Base-by-base conservation (phyloP, 2,329 filamentous ascomycete genomes). In the Tolypocladium cylindrosporum region DNA sequence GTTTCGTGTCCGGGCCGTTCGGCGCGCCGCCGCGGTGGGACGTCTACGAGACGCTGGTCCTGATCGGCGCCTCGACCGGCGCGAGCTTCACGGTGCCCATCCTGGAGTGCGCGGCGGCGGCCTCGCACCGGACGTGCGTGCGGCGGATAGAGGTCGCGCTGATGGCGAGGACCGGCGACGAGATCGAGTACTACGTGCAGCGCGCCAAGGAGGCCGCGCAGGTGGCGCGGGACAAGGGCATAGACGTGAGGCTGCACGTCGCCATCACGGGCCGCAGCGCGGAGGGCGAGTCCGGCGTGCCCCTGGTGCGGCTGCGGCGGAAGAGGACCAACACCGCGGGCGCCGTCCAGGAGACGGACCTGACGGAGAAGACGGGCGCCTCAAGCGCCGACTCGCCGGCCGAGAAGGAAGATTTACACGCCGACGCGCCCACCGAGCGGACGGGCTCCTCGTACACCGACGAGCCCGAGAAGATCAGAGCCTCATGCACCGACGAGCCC, bases 11-110 rank as follows among this genome's bases (percentile, higher is more conserved):
- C 1, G 83, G 83, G 0, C 83, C 83, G 0, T 85, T 79, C 52
- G 83, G 83, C 19, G 69, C 69, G 5, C 80, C 82, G 2, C 80
- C 82, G 0, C 72, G 74, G 5, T 84, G 81, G 79, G 75, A 84
- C 54, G 73, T 79, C 0, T 86, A 80, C 65, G 83, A 86, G 67
- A 83, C 81, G 0, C 68, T 86, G 50, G 71, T 86, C 5, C 72
- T 86, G 4, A 79, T 86, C 48, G 83, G 82, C 0, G 83, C 83
- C 0, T 86, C 83, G 0, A 86, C 83, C 0, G 83, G 83, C n/a
- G 79, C 82, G 1, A 85, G 82, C 4, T 86, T 83, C 57, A 83
- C 80, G 1, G 68, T 86, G 7, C 82, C 83, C 0, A 81, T 86
- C 3, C 71, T 86, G 0, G 82, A 86, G 62, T 78, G 76, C 60